Evolutionary conservation across 164 flowering plant species (phyloP).

Genomic region (Stephania cephalantha): DNA sequence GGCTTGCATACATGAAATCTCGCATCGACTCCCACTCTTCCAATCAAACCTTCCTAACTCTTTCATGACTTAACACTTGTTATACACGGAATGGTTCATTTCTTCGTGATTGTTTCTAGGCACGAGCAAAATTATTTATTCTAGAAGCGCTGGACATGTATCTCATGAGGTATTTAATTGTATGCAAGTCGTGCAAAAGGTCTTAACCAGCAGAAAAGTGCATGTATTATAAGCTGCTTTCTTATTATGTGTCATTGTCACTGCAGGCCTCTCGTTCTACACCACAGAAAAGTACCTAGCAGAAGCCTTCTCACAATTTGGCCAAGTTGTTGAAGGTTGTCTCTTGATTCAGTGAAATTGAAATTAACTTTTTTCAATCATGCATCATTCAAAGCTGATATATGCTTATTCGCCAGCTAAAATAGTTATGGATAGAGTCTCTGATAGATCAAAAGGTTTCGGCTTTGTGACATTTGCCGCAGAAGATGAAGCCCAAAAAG

Average conservation of each 20-base stretch:
- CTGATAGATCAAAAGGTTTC: constrained; percentile 80
- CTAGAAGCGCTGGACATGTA: no score
- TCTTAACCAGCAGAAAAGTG: no score
- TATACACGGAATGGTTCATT: no score
- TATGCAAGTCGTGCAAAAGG: no score
- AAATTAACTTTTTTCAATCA: not conserved
- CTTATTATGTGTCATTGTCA: not conserved
- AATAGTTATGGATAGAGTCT: constrained; percentile 58
- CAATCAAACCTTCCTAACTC: not conserved
- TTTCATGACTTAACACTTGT: no score
- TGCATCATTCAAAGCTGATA: not conserved
- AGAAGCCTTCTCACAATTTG: constrained; percentile 73
- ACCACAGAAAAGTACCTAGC: constrained; percentile 59
- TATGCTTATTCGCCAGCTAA: constrained; percentile 40
- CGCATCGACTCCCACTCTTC: not conserved
- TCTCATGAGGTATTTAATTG: no score
- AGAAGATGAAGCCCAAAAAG: constrained; percentile 70
- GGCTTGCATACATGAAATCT: not conserved
- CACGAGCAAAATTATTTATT: no score
- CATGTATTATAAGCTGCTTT: not conserved
- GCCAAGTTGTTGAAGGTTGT: constrained; percentile 80
- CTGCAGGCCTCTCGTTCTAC: constrained; percentile 69
- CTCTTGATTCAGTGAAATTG: not conserved
- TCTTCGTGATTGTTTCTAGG: no score
- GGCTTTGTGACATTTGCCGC: constrained; percentile 91